Base-by-base conservation (phyloP, 1,284 basidiomycete genomes). In the Hemileia vastatrix region DNA sequence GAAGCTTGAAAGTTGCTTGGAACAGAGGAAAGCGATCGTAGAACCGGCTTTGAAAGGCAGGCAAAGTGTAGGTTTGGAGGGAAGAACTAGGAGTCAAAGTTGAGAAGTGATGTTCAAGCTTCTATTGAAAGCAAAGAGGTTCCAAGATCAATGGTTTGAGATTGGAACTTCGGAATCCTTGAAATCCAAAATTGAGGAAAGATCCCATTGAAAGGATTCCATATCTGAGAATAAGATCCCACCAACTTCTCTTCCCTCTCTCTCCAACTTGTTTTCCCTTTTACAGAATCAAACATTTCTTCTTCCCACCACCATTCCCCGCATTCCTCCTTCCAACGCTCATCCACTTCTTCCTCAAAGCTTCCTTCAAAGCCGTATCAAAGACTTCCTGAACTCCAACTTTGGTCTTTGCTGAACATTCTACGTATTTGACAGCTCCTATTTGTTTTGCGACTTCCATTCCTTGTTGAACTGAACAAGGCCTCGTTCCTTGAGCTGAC, bases 351-450 rank as follows among this genome's bases (percentile, higher is more conserved):
- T 68, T 69, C 68, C 81, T 84, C 83, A 93, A 82, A 71, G 90
- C 89, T 80, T 94, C 90, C 75, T 84, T 84, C 58, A 96, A 79
- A 4, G 94, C 94, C 6, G 88, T 83, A 65, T 87, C 83, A 77
- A 99, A 99, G 50, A 98, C 93, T 61, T 94, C 90, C 66, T 87
- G 84, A 32, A 98, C 91, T 44, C 91, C 91, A 27, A 81, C 80
- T 13, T 90, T 88, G 21, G 86, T 86, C 81, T 95, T 94, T 51
- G 94, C 90, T 19, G 87, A 90, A 78, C 94, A 99, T 78, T 99
- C 93, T 67, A 89, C 80, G 76, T 97, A 97, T 75, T 86, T n/a
- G 94, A 93, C 56, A 8, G 60, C 60, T 3, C 60, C 60, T 31
- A 63, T 63, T 45, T 63, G 54, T 36, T 63, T 63, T 24, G 60